Conservation (phyloP, 768 basidiomycete species). For the Lactarius trivialis region DNA sequence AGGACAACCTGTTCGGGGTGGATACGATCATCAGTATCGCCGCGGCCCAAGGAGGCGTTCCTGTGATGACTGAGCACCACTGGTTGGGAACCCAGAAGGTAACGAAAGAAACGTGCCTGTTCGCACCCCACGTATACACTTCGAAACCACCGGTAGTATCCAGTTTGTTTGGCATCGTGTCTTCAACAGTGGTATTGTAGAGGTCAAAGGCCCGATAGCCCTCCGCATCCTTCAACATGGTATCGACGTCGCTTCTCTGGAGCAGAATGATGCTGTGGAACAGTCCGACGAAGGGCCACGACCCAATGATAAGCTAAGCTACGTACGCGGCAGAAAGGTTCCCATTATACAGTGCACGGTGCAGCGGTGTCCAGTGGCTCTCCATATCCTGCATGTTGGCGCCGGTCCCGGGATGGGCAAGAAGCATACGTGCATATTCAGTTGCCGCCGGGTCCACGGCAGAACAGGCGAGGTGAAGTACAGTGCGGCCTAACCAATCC, state of each 20-base stretch:
- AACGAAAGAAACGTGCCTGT: slow-evolving; percentile 29
- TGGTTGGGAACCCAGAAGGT: neutral
- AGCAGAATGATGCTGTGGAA: slow-evolving; percentile 60
- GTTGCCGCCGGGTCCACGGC: slow-evolving; percentile 42
- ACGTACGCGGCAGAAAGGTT: slow-evolving; percentile 66
- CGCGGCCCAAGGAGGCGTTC: slow-evolving; percentile 84
- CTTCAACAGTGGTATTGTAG: slow-evolving; percentile 49
- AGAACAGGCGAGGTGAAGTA: slow-evolving; percentile 75
- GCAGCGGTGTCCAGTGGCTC: slow-evolving; percentile 87
- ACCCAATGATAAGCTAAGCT: neutral
- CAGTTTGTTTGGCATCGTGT: slow-evolving; percentile 16
- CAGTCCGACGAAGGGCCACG: neutral
- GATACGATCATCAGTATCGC: slow-evolving; percentile 69
- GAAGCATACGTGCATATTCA: slow-evolving; percentile 71
- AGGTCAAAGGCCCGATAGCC: slow-evolving; percentile 90
- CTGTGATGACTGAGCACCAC: slow-evolving; percentile 31
- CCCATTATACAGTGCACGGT: slow-evolving; percentile 77
- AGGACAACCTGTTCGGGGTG: slow-evolving; percentile 73
- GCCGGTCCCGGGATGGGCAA: slow-evolving; percentile 68
- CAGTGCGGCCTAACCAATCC: slow-evolving; percentile 67
- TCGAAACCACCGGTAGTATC: slow-evolving; percentile 36
- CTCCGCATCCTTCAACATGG: slow-evolving; percentile 69
- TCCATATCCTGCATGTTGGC: slow-evolving; percentile 79
- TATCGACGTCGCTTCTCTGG: slow-evolving; percentile 66
- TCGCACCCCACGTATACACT: slow-evolving; percentile 83